Evolutionary conservation across 2,329 filamentous ascomycete species (phyloP).

Genomic region (Colletotrichum aenigma): DNA sequence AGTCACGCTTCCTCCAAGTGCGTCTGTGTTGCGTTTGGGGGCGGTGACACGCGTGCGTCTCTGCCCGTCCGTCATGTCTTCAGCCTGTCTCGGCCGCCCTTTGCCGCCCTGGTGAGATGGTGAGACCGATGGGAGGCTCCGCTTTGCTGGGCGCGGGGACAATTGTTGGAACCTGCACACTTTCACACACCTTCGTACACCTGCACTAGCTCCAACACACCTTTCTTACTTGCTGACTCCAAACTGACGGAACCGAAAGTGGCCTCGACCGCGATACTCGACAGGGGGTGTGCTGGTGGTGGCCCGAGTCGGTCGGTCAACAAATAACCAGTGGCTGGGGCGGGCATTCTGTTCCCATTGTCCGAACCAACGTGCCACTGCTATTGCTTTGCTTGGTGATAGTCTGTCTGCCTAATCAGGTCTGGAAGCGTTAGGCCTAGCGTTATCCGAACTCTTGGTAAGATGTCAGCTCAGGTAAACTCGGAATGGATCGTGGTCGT

Average conservation of each 20-base stretch:
- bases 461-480: not conserved
- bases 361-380: not conserved
- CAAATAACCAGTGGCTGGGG: not conserved
- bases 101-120: slow-evolving; percentile 16
- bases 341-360: not conserved
- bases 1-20: not conserved
- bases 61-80: not conserved
- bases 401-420: not conserved
- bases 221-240: slow-evolving; percentile 4
- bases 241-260: not conserved
- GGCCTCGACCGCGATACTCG: not conserved
- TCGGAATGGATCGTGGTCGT: not conserved
- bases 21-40: not conserved
- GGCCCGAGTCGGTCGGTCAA: not conserved
- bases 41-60: not conserved
- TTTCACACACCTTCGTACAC: not conserved
- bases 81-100: not conserved
- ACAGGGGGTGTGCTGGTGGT: not conserved
- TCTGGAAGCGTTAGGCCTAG: not conserved
- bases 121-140: not conserved
- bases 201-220: not conserved
- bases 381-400: not conserved
- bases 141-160: not conserved
- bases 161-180: not conserved
- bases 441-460: not conserved